Evolutionary conservation across 108 stramenopile genomes (phyloP).

Genomic region (Skeletonema tropicum): DNA sequence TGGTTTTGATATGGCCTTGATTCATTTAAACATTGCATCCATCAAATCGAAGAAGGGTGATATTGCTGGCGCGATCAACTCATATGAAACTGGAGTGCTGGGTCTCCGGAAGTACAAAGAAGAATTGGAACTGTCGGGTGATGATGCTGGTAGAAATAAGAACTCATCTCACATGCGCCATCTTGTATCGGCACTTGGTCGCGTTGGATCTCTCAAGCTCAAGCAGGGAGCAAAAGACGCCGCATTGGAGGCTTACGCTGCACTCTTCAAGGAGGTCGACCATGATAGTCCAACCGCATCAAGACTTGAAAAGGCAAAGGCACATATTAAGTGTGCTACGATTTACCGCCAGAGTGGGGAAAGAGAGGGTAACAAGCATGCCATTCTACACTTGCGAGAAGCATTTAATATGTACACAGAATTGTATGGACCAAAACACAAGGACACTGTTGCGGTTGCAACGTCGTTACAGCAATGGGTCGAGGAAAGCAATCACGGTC

Average conservation of each 20-base stretch:
- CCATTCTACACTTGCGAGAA: slow-evolving; percentile 78
- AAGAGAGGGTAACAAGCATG: slow-evolving; percentile 67
- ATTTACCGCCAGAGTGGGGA: slow-evolving; percentile 78
- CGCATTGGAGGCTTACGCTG: slow-evolving; percentile 74
- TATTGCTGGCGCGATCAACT: slow-evolving; percentile 66
- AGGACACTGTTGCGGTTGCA: slow-evolving; percentile 83
- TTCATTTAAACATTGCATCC: slow-evolving; percentile 88
- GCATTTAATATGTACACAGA: slow-evolving; percentile 89
- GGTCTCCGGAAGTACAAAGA: slow-evolving; percentile 77
- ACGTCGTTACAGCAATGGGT: slow-evolving; percentile 87
- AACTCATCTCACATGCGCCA: slow-evolving; percentile 83
- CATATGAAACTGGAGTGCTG: slow-evolving; percentile 80
- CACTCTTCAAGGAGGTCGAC: slow-evolving; percentile 73
- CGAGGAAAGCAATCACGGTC: slow-evolving; percentile 59
- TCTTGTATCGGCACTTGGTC: slow-evolving; percentile 81
- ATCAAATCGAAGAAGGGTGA: slow-evolving; percentile 88
- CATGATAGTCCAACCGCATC: slow-evolving; percentile 72
- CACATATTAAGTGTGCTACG: slow-evolving; percentile 88
- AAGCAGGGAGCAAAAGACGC: slow-evolving; percentile 81
- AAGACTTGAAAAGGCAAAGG: slow-evolving; percentile 85
- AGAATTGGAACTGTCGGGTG: slow-evolving; percentile 59
- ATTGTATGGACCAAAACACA: slow-evolving; percentile 80
- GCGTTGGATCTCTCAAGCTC: slow-evolving; percentile 83
- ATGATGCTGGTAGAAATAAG: slow-evolving; percentile 59
- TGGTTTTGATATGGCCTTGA: slow-evolving; percentile 85